Percentiles rank a stretch among this genome's conserved stretches.
Evolutionary conservation across 2,329 filamentous ascomycete species (phyloP).

Genomic region (Colletotrichum siamense): DNA sequence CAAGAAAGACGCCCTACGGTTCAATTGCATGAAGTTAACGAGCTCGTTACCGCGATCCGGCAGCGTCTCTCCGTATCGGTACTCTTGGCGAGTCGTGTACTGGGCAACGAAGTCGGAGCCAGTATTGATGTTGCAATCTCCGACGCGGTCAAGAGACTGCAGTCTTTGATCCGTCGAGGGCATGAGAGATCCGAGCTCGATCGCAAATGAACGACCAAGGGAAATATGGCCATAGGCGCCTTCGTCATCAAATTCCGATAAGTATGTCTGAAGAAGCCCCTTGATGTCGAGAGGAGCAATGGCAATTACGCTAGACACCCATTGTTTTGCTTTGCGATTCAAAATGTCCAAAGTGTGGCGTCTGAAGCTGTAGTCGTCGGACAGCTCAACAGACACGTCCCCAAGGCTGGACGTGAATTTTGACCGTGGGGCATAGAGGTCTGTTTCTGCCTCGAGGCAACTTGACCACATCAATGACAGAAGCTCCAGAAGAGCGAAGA

Average conservation of each 20-base stretch:
- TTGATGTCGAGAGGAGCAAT: constrained; percentile 93
- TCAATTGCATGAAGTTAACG: constrained; percentile 63
- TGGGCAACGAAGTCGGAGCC: constrained; percentile 96
- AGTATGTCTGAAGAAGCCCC: constrained; percentile 91
- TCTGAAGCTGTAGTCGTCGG: constrained; percentile 87
- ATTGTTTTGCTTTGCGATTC: constrained; percentile 76
- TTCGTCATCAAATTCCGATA: constrained; percentile 94
- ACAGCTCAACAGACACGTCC: constrained; percentile 85
- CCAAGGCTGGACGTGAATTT: constrained; percentile 79
- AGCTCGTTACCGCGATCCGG: constrained; percentile 73
- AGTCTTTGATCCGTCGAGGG: constrained; percentile 87
- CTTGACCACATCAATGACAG: constrained; percentile 94
- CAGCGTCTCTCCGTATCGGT: constrained; percentile 82
- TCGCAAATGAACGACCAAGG: constrained; percentile 89
- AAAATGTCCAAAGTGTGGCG: constrained; percentile 80
- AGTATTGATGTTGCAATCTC: constrained; percentile 81
- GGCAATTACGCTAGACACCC: constrained; percentile 82
- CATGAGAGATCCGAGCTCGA: constrained; percentile 89
- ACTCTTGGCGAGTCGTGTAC: constrained; percentile 96
- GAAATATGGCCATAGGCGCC: constrained; percentile 91
- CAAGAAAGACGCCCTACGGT: constrained; percentile 57
- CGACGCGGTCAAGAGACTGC: constrained; percentile 78
- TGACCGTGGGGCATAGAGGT: constrained; percentile 88
- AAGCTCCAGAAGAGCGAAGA: constrained; percentile 92
- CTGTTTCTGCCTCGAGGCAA: constrained; percentile 92